Percentiles rank a stretch among this genome's conserved stretches.
Conservation (phyloP, 495 filamentous ascomycete genomes). For the Astrothelium subdiscretum region DNA sequence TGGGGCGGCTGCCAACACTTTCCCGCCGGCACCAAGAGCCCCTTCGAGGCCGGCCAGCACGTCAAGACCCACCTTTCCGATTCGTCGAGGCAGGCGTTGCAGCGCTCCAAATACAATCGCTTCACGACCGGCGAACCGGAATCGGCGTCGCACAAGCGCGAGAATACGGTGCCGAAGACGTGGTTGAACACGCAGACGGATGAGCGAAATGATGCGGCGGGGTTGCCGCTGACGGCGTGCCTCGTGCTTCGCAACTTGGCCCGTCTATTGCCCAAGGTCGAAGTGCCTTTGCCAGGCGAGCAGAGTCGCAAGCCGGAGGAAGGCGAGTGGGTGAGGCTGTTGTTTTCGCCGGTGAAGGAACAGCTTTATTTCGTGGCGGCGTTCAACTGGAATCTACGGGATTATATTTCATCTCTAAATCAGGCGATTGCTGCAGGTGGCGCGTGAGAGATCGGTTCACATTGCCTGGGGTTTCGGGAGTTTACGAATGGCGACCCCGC, state of each 20-base stretch:
- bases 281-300: slow-evolving; percentile 5
- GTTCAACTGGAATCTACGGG: slow-evolving; percentile 35
- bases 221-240: slow-evolving; percentile 72
- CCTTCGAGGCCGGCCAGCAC: slow-evolving; percentile 43
- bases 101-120: slow-evolving; percentile 19
- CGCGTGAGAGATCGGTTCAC: neutral
- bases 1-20: slow-evolving; percentile 50
- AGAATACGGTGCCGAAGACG: slow-evolving; percentile 32
- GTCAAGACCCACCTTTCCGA: slow-evolving; percentile 54
- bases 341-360: slow-evolving; percentile 32
- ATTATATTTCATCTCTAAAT: slow-evolving; percentile 35
- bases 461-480: neutral
- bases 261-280: slow-evolving; percentile 19
- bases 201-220: slow-evolving; percentile 68
- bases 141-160: slow-evolving; percentile 7
- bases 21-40: slow-evolving; percentile 32
- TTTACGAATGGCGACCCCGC: neutral
- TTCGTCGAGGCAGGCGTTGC: slow-evolving; percentile 23
- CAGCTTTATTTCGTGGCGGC: slow-evolving; percentile 35
- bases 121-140: neutral
- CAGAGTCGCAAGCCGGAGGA: slow-evolving; percentile 43
- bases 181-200: slow-evolving; percentile 62
- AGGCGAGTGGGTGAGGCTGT: slow-evolving; percentile 38
- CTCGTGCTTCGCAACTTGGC: slow-evolving; percentile 85
- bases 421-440: slow-evolving; percentile 28